Conservation (phyloP, 1,284 basidiomycete species). For the Cystobasidium sp. region DNA sequence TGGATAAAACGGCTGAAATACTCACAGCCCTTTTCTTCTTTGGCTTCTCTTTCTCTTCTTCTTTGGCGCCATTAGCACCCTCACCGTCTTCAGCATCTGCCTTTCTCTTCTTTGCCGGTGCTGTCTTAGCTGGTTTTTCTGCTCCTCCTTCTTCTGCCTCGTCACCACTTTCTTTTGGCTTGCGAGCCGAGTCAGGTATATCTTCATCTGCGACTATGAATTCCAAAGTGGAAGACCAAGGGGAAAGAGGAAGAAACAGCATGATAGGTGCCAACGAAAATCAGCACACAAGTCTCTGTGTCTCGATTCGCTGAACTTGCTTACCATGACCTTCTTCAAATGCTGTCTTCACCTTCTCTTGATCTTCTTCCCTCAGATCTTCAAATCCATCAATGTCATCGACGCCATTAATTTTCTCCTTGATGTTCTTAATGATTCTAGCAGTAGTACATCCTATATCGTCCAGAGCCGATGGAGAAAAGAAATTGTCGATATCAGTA, state of each 20-base stretch:
- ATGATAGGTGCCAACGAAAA: not conserved
- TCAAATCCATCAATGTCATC: constrained; percentile 50
- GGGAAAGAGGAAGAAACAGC: not conserved
- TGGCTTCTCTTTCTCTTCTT: constrained; percentile 45
- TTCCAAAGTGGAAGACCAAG: not conserved
- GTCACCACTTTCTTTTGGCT: constrained; percentile 44
- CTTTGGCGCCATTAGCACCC: constrained; percentile 35
- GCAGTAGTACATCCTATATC: constrained; percentile 4
- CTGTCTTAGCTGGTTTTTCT: constrained; percentile 29
- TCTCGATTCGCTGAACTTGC: not conserved
- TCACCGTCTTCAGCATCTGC: constrained; percentile 29
- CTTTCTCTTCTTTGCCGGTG: constrained; percentile 30
- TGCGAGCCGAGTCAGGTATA: constrained; percentile 50
- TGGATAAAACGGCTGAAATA: not conserved
- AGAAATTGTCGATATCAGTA: too few species aligned
- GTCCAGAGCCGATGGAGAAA: too few species aligned
- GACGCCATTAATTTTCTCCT: constrained; percentile 33
- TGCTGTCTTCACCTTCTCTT: constrained; percentile 47
- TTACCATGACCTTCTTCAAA: constrained; percentile 46
- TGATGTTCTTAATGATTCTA: not conserved
- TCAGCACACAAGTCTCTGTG: not conserved
- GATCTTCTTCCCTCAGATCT: constrained; percentile 49
- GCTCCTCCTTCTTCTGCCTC: constrained; percentile 26
- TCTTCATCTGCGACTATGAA: constrained; percentile 48
- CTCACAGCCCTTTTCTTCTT: constrained; percentile 41